Evolutionary conservation across 768 basidiomycete species (phyloP).

Genomic region (Suillus plorans): DNA sequence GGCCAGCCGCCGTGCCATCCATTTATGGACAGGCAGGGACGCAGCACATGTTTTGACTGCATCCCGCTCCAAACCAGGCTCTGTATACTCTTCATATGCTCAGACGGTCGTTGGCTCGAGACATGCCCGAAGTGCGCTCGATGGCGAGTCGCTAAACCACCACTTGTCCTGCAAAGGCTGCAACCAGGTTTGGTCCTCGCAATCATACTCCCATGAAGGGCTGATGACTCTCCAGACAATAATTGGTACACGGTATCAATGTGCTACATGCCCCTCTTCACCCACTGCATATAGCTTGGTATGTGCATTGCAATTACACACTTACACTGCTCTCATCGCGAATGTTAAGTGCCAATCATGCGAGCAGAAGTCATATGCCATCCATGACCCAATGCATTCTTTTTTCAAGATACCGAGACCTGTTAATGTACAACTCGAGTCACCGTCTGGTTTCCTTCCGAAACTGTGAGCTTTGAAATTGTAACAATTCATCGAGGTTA

Average conservation of each 20-base stretch:
- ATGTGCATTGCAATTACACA: conserved; percentile 4
- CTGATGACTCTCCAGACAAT: conserved; percentile 50
- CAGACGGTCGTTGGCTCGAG: conserved; percentile 64
- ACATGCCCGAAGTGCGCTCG: conserved; percentile 30
- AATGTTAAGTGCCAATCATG: conserved; percentile 70
- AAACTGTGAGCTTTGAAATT: conserved; percentile 46
- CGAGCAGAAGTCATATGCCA: conserved; percentile 70
- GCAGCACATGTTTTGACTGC: conserved; percentile 57
- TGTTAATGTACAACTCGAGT: conserved; percentile 60
- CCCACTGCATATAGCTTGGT: conserved; percentile 77
- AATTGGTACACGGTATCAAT: conserved; percentile 81
- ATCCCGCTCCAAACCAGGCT: conserved; percentile 50
- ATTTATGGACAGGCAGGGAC: conserved; percentile 77
- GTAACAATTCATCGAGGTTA: conserved; percentile 1
- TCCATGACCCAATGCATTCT: conserved; percentile 83
- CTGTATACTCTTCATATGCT: conserved; percentile 62
- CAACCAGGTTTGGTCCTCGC: conserved; percentile 43
- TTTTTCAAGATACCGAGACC: conserved; percentile 88
- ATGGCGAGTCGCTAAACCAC: conserved; percentile 47
- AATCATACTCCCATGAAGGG: background rate
- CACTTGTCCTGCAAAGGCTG: conserved; percentile 62
- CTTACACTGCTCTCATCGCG: background rate
- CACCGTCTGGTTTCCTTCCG: conserved; percentile 63
- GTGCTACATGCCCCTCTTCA: conserved; percentile 82
- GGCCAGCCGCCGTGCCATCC: conserved; percentile 71